Evolutionary conservation across 2,329 filamentous ascomycete genomes (phyloP).

Genomic region (Xylariaceae sp.): DNA sequence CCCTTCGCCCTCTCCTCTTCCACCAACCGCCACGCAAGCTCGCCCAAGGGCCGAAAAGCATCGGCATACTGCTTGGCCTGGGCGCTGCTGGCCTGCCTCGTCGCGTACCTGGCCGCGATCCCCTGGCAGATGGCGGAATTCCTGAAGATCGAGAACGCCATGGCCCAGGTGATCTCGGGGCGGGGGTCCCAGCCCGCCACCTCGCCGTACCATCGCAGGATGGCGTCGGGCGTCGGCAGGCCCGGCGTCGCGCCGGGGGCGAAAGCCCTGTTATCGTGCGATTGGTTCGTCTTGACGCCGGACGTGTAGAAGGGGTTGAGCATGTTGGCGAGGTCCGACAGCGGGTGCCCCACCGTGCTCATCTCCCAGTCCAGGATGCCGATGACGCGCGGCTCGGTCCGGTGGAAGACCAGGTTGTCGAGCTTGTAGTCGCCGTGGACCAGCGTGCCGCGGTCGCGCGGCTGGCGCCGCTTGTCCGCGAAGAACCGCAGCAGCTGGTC

Average conservation of each 20-base stretch:
- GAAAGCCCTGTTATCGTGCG: conserved; percentile 51
- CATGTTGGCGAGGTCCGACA: conserved; percentile 88
- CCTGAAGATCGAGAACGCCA: conserved; percentile 65
- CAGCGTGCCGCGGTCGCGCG: conserved; percentile 74
- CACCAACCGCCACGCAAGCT: conserved; percentile 78
- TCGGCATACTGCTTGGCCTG: conserved; percentile 73
- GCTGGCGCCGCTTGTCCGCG: conserved; percentile 67
- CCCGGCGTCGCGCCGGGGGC: conserved; percentile 66
- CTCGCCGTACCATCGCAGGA: conserved; percentile 67
- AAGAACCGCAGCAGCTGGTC: conserved; percentile 81
- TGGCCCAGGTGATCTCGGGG: conserved; percentile 62
- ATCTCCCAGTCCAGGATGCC: conserved; percentile 98
- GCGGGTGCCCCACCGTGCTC: conserved; percentile 94
- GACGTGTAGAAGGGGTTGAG: conserved; percentile 52
- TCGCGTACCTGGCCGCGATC: conserved; percentile 85
- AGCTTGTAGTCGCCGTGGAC: conserved; percentile 98
- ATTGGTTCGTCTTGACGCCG: conserved; percentile 34
- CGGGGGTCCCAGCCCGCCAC: conserved; percentile 67
- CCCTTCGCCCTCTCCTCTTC: conserved; percentile 37
- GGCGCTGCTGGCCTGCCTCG: conserved; percentile 85
- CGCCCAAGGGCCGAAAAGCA: conserved; percentile 71
- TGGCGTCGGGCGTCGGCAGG: conserved; percentile 48
- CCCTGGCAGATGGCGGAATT: conserved; percentile 74
- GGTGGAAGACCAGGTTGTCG: conserved; percentile 87
- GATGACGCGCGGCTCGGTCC: conserved; percentile 83